Conservation (phyloP, 768 basidiomycete species). For the Russula vinacea region DNA sequence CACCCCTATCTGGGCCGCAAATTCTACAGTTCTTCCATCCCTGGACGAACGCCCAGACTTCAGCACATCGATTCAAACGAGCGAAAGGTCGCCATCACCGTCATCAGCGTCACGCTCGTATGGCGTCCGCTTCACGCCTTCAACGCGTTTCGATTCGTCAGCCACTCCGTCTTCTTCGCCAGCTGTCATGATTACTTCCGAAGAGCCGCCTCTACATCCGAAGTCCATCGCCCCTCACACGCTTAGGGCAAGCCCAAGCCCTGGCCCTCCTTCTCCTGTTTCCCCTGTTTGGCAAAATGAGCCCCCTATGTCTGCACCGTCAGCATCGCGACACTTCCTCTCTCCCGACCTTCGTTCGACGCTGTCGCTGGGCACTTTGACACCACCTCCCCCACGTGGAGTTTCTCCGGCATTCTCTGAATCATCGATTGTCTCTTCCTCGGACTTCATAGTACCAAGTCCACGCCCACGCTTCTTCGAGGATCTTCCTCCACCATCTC, state of each 20-base stretch:
- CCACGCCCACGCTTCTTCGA: constrained; percentile 23
- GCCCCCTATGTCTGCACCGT: not conserved
- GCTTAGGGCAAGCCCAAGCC: not conserved
- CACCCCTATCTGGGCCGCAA: not conserved
- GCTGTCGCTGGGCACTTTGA: constrained; percentile 14
- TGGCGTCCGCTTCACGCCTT: constrained; percentile 26
- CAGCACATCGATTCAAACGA: not conserved
- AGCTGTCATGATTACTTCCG: not conserved
- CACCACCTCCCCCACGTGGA: constrained; percentile 3
- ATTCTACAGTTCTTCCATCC: constrained; percentile 3
- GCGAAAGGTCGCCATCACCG: not conserved
- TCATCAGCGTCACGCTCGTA: not conserved
- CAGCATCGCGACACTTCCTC: constrained; percentile 10
- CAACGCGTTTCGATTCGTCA: constrained; percentile 17
- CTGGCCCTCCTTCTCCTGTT: not conserved
- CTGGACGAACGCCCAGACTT: not conserved
- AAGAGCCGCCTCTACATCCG: constrained; percentile 6
- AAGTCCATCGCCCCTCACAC: not conserved
- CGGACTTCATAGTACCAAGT: constrained; percentile 28
- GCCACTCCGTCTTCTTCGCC: constrained; percentile 3
- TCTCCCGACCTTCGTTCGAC: not conserved
- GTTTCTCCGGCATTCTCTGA: constrained; percentile 22
- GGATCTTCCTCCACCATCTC: constrained; percentile 30
- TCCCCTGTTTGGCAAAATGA: not conserved
- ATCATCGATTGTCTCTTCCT: constrained; percentile 23